Conservation (phyloP, 179 eudicot genomes). For the Heliamphora pulchella region DNA sequence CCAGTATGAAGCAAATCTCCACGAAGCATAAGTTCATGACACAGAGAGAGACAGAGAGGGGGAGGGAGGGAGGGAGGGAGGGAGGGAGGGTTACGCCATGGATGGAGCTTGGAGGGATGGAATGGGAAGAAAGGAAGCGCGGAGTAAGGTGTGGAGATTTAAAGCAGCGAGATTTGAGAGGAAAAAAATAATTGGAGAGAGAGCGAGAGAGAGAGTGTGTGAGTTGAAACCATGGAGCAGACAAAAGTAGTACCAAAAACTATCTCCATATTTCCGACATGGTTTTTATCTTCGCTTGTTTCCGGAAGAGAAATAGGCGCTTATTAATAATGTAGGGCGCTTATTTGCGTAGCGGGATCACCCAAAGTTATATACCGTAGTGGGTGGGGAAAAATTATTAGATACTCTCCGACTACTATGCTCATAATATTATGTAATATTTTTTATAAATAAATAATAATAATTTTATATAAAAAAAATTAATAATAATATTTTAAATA, state of each 20-base stretch:
- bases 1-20: conserved; percentile 2
- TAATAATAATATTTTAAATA: too few species aligned
- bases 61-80: not conserved
- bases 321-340: not conserved
- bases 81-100: not conserved
- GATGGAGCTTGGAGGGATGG: not conserved
- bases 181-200: conserved; percentile 12
- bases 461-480: too few species aligned
- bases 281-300: not conserved
- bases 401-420: too few species aligned
- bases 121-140: conserved; percentile 9
- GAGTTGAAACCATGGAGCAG: not conserved
- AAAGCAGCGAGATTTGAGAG: conserved; percentile 9
- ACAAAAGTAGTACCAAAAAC: not conserved
- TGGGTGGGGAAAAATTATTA: too few species aligned
- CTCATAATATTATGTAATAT: too few species aligned
- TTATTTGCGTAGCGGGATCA: not conserved
- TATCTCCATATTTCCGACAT: not conserved
- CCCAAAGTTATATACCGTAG: too few species aligned
- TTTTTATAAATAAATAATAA: too few species aligned
- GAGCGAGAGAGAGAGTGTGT: not conserved
- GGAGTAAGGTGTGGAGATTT: not conserved
- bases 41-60: not conserved
- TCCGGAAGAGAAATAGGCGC: conserved; percentile 2
- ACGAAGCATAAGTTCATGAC: conserved; percentile 3